Evolutionary conservation across 768 basidiomycete species (phyloP).

Genomic region (Mycena sanguinolenta): DNA sequence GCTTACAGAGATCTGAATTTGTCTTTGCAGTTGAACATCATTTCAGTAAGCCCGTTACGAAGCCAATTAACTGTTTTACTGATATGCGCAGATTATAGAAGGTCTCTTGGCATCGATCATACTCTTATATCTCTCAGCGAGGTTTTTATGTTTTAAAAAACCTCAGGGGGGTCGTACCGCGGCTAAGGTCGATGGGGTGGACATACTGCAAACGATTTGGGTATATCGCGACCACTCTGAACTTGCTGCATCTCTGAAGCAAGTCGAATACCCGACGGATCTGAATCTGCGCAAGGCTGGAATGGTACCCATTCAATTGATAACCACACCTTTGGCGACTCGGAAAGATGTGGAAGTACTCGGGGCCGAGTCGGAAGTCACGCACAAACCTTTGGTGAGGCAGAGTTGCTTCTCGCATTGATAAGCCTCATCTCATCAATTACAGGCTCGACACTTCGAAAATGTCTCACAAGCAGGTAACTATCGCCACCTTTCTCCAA

Average conservation of each 20-base stretch:
- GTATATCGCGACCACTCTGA: neutral
- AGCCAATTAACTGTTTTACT: neutral
- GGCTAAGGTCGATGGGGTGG: conserved; percentile 1
- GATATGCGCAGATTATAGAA: neutral
- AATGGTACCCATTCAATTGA: neutral
- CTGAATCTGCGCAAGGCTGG: conserved; percentile 3
- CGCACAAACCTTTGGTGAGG: neutral
- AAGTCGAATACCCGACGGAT: neutral
- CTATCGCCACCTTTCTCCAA: neutral
- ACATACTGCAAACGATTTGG: neutral
- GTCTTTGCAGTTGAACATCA: neutral
- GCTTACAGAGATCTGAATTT: neutral
- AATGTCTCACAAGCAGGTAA: neutral
- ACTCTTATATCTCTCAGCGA: neutral
- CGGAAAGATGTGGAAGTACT: neutral
- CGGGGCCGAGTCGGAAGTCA: neutral
- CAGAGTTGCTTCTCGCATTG: conserved; percentile 1
- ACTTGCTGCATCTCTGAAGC: neutral
- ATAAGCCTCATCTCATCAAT: neutral
- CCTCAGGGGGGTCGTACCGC: neutral
- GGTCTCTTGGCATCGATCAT: neutral
- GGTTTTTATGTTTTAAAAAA: neutral
- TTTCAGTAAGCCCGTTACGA: neutral
- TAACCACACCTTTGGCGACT: neutral
- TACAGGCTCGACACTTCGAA: neutral